Evolutionary conservation across 441 rosid genomes (phyloP).

Genomic region (Macaranga tanarius): DNA sequence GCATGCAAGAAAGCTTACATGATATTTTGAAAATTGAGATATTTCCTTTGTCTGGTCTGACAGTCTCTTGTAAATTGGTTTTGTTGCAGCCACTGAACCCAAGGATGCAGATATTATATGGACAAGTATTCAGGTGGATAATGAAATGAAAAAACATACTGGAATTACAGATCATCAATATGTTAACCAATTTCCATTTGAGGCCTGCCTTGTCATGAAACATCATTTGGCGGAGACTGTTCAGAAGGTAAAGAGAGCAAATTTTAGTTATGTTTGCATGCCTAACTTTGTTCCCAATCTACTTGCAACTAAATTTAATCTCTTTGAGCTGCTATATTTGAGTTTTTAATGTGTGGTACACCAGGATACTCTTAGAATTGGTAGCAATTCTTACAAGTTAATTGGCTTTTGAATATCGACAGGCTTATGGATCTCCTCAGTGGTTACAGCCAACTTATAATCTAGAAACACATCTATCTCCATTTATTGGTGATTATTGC

Average conservation of each 20-base stretch:
- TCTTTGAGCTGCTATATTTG: not conserved
- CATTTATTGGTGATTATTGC: conserved; percentile 76
- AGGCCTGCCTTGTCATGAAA: conserved; percentile 96
- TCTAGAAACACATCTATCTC: conserved; percentile 73
- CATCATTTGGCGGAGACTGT: conserved; percentile 95
- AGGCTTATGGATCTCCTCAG: conserved; percentile 81
- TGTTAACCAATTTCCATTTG: conserved; percentile 86
- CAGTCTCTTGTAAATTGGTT: not conserved
- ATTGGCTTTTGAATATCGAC: conserved; percentile 27
- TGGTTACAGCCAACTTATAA: conserved; percentile 94
- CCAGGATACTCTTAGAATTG: not conserved
- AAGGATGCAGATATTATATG: conserved; percentile 89
- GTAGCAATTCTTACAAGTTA: conserved; percentile 1
- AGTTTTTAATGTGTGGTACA: not conserved
- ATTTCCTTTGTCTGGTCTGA: conserved; percentile 4
- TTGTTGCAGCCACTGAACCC: conserved; percentile 62
- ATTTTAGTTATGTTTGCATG: conserved; percentile 8
- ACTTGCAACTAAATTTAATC: not conserved
- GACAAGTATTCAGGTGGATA: conserved; percentile 87
- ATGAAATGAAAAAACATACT: conserved; percentile 60
- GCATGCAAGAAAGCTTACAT: not conserved
- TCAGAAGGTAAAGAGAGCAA: conserved; percentile 54
- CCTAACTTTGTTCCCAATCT: not conserved
- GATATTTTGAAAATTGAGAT: not conserved
- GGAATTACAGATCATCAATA: conserved; percentile 79